phyloP scores from a whole-genome alignment of 1,284 basidiomycete species.

The Sanghuangporus baumii region DNA sequence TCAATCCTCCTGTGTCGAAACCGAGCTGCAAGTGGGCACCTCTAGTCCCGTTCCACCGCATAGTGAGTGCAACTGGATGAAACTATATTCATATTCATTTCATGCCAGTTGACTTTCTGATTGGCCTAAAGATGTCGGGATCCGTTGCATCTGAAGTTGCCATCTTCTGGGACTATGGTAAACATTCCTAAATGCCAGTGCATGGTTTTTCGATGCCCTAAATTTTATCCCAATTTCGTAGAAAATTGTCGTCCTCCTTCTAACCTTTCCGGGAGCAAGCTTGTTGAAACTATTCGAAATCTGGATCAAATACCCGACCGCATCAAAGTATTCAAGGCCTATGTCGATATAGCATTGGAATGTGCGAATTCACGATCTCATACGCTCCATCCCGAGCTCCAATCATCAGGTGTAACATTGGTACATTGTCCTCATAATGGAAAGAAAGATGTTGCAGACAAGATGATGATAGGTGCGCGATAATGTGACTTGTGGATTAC shows the following conservation, averaged over 20 bases:
- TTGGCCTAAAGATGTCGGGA: not conserved
- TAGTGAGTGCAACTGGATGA: not conserved
- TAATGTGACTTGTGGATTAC: not conserved
- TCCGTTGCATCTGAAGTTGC: slow-evolving; percentile 32
- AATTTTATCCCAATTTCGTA: slow-evolving; percentile 21
- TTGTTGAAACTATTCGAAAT: slow-evolving; percentile 27
- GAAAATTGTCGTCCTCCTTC: slow-evolving; percentile 52
- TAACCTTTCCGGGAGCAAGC: slow-evolving; percentile 37
- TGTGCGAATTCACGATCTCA: not conserved
- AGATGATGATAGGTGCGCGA: slow-evolving; percentile 30
- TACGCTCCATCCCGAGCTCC: slow-evolving; percentile 32
- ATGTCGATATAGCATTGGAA: slow-evolving; percentile 24
- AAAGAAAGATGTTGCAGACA: slow-evolving; percentile 36
- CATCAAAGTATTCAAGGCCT: slow-evolving; percentile 20
- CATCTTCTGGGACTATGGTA: slow-evolving; percentile 62
- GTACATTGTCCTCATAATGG: slow-evolving; percentile 41
- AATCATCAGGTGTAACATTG: slow-evolving; percentile 33
- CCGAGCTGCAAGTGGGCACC: too few relatives aligned
- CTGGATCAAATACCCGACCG: slow-evolving; percentile 13
- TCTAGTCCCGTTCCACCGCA: too few relatives aligned
- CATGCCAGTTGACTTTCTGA: not conserved
- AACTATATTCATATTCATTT: not conserved
- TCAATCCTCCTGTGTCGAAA: too few relatives aligned
- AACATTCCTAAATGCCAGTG: not conserved
- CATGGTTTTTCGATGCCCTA: not conserved